Base-by-base conservation (phyloP, 768 basidiomycete species). In the Boletus edulis region DNA sequence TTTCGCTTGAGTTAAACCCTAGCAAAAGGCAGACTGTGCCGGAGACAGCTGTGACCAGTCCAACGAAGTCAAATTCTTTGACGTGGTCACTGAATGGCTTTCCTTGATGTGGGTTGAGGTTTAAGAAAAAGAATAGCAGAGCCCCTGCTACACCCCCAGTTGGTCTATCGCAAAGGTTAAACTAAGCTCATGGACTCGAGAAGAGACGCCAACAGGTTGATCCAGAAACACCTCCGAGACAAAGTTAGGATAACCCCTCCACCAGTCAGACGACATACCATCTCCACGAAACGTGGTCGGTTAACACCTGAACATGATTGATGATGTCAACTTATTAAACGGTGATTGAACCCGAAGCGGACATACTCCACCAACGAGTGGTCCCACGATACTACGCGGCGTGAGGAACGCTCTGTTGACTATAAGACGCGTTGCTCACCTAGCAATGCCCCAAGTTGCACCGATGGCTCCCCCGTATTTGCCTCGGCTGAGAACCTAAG, bases 371-470 rank as follows among this genome's bases (percentile, higher is more conserved):
- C 73, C 72, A 18, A 75, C 46, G 11, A 81, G 65, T 3, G 80
- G 81, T 12, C 79, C 80, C 7, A 78, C 43, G 5, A 76, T 73
- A 48, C 73, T 73, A 42, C n/a, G 7, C 15, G 7, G 15, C 20
- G 42, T 57, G 38, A 48, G n/a, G 10, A 49, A 34, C 12, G 15
- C 11, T 13, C 37, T 37, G n/a, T 37, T n/a, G 31, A 37, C 22
- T 5, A n/a, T 48, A 18, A 38, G 38, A 55, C 4, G 40, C 4
- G 3, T 13, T 3, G 44, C 59, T 35, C 58, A 73, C 73, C 64
- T 72, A 6, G 73, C 72, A 35, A 73, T 62, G 0, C 78, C 79
- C 73, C 74, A 78, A 10, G 74, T 69, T 0, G 73, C 72, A 27
- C 77, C 66, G 22, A 76, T 54, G 39, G 66, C 58, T 22, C 76